Conservation (phyloP, 2,329 filamentous ascomycete species). For the Cercospora janseana region DNA sequence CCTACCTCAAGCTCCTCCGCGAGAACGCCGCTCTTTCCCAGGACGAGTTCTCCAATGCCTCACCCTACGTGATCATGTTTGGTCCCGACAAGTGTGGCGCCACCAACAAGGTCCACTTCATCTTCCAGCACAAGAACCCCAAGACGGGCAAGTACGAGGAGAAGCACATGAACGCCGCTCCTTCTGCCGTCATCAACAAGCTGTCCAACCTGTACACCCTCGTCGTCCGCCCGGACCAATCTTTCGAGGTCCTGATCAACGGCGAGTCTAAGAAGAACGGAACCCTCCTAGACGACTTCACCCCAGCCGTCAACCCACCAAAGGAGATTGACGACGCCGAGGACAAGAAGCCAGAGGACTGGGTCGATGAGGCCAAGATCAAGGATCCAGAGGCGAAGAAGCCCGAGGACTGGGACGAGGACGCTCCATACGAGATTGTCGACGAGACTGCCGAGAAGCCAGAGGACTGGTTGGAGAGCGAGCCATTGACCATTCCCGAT, state of each 20-base stretch:
- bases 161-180: conserved; percentile 89
- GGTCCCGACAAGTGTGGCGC: conserved; percentile 98
- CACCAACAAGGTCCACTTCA: conserved; percentile 97
- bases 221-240: conserved; percentile 95
- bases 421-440: conserved; percentile 92
- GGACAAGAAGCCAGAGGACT: conserved; percentile 90
- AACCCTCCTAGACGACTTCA: conserved; percentile 90
- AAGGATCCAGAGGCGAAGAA: conserved; percentile 89
- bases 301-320: conserved; percentile 85
- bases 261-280: conserved; percentile 85
- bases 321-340: conserved; percentile 94
- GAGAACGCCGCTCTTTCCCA: conserved; percentile 96
- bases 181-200: conserved; percentile 85
- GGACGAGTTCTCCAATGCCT: conserved; percentile 96
- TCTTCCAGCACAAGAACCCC: conserved; percentile 99
- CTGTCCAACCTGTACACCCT: conserved; percentile 93
- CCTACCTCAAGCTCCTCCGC: conserved; percentile 97
- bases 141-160: conserved; percentile 99
- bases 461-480: conserved; percentile 92
- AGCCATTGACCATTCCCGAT: conserved; percentile 79
- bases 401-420: conserved; percentile 99
- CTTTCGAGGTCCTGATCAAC: conserved; percentile 87
- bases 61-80: conserved; percentile 99
- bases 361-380: conserved; percentile 93
- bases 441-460: conserved; percentile 89